Conservation (phyloP, 2,329 filamentous ascomycete genomes). For the Penicillium sp. region DNA sequence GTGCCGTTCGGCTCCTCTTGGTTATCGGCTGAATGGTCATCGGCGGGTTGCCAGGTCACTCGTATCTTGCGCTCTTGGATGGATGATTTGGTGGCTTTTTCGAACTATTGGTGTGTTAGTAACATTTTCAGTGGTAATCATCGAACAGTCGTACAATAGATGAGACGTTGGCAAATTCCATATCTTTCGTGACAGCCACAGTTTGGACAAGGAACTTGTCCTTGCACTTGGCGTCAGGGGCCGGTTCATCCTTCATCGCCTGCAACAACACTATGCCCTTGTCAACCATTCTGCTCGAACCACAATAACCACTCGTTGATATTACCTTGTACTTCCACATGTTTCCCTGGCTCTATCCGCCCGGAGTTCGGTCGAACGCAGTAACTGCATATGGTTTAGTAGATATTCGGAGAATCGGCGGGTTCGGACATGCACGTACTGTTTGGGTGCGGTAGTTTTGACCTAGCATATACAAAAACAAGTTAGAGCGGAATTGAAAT, state of each 20-base stretch:
- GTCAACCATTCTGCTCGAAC: slow-evolving; percentile 28
- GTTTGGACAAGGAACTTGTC: slow-evolving; percentile 99
- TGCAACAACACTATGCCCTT: slow-evolving; percentile 78
- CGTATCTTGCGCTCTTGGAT: slow-evolving; percentile 96
- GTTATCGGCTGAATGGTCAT: slow-evolving; percentile 46
- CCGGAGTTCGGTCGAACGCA: slow-evolving; percentile 97
- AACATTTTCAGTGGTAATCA: background rate
- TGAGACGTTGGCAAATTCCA: slow-evolving; percentile 79
- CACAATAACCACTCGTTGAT: background rate
- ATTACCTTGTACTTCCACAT: slow-evolving; percentile 88
- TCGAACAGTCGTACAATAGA: slow-evolving; percentile 69
- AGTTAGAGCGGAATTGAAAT: slow-evolving; percentile 32
- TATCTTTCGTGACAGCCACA: slow-evolving; percentile 78
- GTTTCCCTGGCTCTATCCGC: slow-evolving; percentile 85
- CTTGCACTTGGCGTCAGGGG: slow-evolving; percentile 83
- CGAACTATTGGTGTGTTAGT: slow-evolving; percentile 60
- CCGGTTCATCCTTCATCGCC: slow-evolving; percentile 95
- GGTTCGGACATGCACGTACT: slow-evolving; percentile 65
- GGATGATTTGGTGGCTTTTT: slow-evolving; percentile 74
- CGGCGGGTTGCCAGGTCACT: slow-evolving; percentile 78
- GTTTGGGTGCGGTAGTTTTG: slow-evolving; percentile 98
- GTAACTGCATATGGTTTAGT: slow-evolving; percentile 67
- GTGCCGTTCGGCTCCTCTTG: slow-evolving; percentile 40
- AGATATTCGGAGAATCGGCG: slow-evolving; percentile 15
- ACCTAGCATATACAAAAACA: slow-evolving; percentile 62